Evolutionary conservation across 2,329 filamentous ascomycete genomes (phyloP), one percentile per base, ranked within the genome.

Genomic region (Botryotinia convoluta): DNA sequence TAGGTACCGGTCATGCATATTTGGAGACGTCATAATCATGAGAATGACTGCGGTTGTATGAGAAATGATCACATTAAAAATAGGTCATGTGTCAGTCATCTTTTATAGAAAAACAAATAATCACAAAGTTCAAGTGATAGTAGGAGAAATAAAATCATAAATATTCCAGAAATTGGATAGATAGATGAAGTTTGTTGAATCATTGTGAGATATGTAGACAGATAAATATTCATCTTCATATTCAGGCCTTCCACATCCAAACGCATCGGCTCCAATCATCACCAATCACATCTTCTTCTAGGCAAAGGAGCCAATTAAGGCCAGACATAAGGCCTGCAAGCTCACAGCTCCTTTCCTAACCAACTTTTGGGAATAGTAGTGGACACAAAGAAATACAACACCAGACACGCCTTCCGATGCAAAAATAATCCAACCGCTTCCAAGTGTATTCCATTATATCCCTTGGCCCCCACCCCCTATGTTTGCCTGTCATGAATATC

Each of bases 361-460:
- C 64, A 39, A 54, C 29, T 20, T 37, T 67, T 67, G 57, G 35
- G 48, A 20, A 72, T 51, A 48, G 45, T 48, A 44, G 39, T 65
- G 26, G 48, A 67, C 45, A 39, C 9, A 67, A 64, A 65, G 54
- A 57, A 74, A 37, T 32, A 71, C 44, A 73, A 51, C 74, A 73
- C 68, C 76, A 60, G 75, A 71, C 77, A 71, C 77, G 75, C 77
- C 75, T 63, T 20, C 71, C 42, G 61, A 77, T 76, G 75, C 77
- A 32, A 74, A 69, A 75, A 37, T 5, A 54, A 73, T 74, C 75
- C 73, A 77, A 76, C 60, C 70, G 62, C 44, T 64, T 72, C 64
- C n/a, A 60, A 69, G 51, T 75, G 74, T 75, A 74, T 67, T 73
- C 69, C 73, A 72, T 70, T 61, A 73, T 67, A 68, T 68, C 48